Evolutionary conservation across 208 protist genomes (phyloP).

Genomic region (Acanthamoeba sp.): DNA sequence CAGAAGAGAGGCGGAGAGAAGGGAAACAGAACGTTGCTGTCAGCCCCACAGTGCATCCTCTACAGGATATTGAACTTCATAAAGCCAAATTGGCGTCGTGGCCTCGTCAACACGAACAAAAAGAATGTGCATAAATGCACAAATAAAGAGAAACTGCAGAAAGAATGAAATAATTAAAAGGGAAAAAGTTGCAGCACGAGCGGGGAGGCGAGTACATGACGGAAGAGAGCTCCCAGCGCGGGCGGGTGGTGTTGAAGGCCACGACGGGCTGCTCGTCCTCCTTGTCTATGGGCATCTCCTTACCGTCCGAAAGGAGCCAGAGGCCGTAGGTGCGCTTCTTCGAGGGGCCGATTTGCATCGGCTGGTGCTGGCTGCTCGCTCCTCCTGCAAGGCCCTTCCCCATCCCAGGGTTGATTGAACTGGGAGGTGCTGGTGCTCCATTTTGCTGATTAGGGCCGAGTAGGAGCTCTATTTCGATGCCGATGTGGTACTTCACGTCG

Average conservation of each 20-base stretch:
- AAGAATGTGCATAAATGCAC: too few species aligned
- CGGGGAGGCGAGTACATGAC: background rate
- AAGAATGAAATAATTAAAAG: background rate
- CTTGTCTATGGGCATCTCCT: slow-evolving; percentile 23
- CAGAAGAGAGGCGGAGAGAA: too few species aligned
- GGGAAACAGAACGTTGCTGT: too few species aligned
- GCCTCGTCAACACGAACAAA: too few species aligned
- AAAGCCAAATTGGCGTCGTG: too few species aligned
- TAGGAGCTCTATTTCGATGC: slow-evolving; percentile 5
- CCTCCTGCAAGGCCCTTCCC: background rate
- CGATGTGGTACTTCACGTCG: background rate
- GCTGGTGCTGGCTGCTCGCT: background rate
- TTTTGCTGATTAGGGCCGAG: background rate
- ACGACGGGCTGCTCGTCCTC: slow-evolving; percentile 13
- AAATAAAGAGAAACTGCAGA: too few species aligned
- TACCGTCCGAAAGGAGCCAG: background rate
- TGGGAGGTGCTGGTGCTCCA: too few species aligned
- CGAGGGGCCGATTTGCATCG: background rate
- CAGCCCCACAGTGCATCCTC: too few species aligned
- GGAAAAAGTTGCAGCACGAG: background rate
- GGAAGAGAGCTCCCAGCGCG: slow-evolving; percentile 13
- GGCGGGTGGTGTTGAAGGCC: background rate
- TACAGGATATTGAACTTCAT: too few species aligned
- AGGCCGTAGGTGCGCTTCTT: slow-evolving; percentile 2
- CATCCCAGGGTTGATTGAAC: too few species aligned